These are phyloP conservation scores for Penicillium capsulatum DNA, from an alignment of 2,329 filamentous ascomycete genomes.

Conservation along the genomic window DNA sequence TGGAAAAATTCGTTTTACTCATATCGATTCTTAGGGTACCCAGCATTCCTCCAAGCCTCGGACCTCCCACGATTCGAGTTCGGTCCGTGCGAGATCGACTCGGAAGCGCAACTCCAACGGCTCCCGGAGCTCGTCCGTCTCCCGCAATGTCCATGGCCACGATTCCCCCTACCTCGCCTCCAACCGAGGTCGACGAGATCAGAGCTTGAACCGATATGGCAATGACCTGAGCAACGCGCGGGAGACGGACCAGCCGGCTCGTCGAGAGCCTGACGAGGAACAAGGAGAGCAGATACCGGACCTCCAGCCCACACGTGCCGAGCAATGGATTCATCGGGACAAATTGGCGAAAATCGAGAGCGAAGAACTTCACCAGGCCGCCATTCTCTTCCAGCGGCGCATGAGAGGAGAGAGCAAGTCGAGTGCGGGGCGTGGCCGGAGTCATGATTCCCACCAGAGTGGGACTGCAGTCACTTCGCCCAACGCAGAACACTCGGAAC, in stretches of 20 bases:
- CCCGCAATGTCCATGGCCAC: slow-evolving; percentile 28
- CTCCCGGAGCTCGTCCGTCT: slow-evolving; percentile 39
- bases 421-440: slow-evolving; percentile 33
- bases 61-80: slow-evolving; percentile 37
- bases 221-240: slow-evolving; percentile 39
- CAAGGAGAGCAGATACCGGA: slow-evolving; percentile 17
- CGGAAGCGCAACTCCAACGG: slow-evolving; percentile 34
- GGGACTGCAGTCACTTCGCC: slow-evolving; percentile 23
- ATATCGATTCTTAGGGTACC: slow-evolving; percentile 21
- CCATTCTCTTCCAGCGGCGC: slow-evolving; percentile 41
- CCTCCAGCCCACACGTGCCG: slow-evolving; percentile 27
- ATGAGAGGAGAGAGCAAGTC: slow-evolving; percentile 36
- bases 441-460: slow-evolving; percentile 35
- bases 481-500: slow-evolving; percentile 30
- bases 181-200: slow-evolving; percentile 33
- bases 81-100: slow-evolving; percentile 25
- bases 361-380: slow-evolving; percentile 48
- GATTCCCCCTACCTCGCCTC: slow-evolving; percentile 28
- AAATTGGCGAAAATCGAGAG: slow-evolving; percentile 50
- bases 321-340: slow-evolving; percentile 50
- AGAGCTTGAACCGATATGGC: slow-evolving; percentile 33
- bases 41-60: slow-evolving; percentile 31
- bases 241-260: slow-evolving; percentile 25
- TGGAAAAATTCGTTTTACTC: slow-evolving; percentile 9
- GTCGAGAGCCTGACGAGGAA: slow-evolving; percentile 22